Conservation (phyloP, 495 filamentous ascomycete species). For the Elaphomyces granulatus region DNA sequence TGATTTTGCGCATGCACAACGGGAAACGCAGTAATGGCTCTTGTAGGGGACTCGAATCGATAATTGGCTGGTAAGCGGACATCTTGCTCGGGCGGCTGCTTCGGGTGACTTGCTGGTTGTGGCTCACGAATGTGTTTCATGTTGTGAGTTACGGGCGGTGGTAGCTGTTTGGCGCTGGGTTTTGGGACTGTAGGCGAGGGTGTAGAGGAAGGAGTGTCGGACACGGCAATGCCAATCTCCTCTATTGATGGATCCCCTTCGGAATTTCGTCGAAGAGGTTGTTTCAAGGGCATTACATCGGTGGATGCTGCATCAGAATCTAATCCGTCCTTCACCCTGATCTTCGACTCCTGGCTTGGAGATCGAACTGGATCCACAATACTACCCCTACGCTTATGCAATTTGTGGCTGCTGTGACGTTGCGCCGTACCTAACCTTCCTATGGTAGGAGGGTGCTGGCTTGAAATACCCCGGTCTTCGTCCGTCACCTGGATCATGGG, state of each 20-base stretch:
- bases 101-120: conserved; percentile 28
- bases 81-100: conserved; percentile 39
- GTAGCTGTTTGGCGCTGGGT: conserved; percentile 24
- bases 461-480: conserved; percentile 14
- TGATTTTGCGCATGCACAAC: conserved; percentile 35
- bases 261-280: conserved; percentile 2
- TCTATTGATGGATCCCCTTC: conserved; percentile 10
- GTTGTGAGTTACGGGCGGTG: conserved; percentile 38
- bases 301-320: conserved; percentile 6
- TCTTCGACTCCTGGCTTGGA: conserved; percentile 1
- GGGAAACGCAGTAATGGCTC: conserved; percentile 25
- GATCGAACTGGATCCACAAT: conserved; percentile 13
- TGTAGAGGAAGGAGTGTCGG: conserved; percentile 10
- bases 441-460: conserved; percentile 13
- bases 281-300: not conserved
- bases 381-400: conserved; percentile 32
- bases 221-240: conserved; percentile 32
- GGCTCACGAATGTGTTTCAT: conserved; percentile 28
- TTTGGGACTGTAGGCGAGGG: conserved; percentile 5
- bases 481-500: conserved; percentile 37
- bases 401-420: conserved; percentile 14
- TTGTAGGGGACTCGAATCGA: conserved; percentile 32
- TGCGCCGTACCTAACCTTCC: conserved; percentile 23
- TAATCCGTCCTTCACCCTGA: conserved; percentile 10
- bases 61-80: conserved; percentile 31